Conservation (phyloP, 202 grass and related monocot species). For the Zoysia matrella region DNA sequence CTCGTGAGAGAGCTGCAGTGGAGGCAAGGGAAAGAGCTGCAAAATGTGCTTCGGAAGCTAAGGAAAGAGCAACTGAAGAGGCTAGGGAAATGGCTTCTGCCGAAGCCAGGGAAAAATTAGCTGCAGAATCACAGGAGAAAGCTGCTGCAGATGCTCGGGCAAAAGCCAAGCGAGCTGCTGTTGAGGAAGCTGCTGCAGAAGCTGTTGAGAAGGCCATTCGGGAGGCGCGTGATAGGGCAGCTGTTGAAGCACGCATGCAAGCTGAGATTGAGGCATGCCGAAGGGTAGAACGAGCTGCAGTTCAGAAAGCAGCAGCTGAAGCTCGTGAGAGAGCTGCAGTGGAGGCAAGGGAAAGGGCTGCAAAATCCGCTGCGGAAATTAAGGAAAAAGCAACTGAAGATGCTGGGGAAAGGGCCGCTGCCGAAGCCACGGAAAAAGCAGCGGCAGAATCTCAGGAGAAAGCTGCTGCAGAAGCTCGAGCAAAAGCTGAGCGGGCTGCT, state of each 20-base stretch:
- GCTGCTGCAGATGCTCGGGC: constrained; percentile 43
- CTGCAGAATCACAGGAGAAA: constrained; percentile 40
- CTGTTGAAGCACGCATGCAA: too few species aligned
- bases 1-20: constrained; percentile 48
- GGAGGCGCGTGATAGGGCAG: too few species aligned
- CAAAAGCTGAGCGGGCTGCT: constrained; percentile 51
- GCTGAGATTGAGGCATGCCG: too few species aligned
- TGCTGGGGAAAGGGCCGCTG: constrained; percentile 30
- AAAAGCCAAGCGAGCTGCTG: too few species aligned
- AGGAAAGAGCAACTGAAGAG: too few species aligned
- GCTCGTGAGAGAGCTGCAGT: constrained; percentile 21
- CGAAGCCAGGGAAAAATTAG: constrained; percentile 52
- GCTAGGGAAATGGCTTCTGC: neutral
- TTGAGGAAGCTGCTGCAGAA: constrained; percentile 33
- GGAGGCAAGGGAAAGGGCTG: too few species aligned
- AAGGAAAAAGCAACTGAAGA: too few species aligned
- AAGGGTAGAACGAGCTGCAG: too few species aligned
- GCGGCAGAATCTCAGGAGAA: constrained; percentile 52
- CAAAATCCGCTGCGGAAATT: too few species aligned
- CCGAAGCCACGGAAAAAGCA: constrained; percentile 47
- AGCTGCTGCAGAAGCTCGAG: constrained; percentile 44
- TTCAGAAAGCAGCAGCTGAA: constrained; percentile 43
- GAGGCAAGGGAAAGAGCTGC: too few species aligned
- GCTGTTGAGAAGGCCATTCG: neutral
- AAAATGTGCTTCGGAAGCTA: too few species aligned